Base-by-base conservation (phyloP, 345 rosid species). In the Eucalyptus tenuipes region DNA sequence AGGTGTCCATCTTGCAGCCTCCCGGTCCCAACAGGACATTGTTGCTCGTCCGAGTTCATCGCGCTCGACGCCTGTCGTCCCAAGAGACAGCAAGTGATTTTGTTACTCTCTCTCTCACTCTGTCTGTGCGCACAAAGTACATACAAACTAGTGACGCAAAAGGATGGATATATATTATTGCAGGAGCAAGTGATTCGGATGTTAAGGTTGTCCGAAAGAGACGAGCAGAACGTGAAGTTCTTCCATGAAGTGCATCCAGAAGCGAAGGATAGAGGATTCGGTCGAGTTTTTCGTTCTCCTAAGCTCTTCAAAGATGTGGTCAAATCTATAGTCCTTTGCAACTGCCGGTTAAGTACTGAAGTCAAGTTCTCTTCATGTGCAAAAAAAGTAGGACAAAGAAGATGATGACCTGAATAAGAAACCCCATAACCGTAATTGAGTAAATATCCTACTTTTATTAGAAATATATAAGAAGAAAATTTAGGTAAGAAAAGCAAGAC, bases 271-370 rank as follows among this genome's bases (percentile, higher is more conserved):
- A 88, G 22, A 55, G 91, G 92, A 71, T 92, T 92, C 4, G 94
- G 95, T 57, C 49, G 94, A 50, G 90, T 93, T 47, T 94, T 95
- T 49, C 91, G 96, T 5, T 93, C 96, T 4, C 93, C 95, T 85
- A 85, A 91, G 71, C 91, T 91, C 80, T 94, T 94, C 80, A 95
- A 94, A 90, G 95, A 95, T 90, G 85, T 90, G 84, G 91, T 94
- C 82, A 94, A 94, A 90, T 89, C 93, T 47, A 52, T 94, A 14
- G 93, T 94, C 64, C 92, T 94, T 44, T 94, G 95, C 86, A 91
- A 93, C 64, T 90, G 88, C 89, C 42, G 42, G 47, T 71, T 71
- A 37, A 37, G 82, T 71, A 37, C 27, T 87, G 92, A 94, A 88
- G 20, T 80, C 79, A 53, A 52, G 8, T 49, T 49, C 10, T 42